These are phyloP conservation scores for Magnaporthales sp. DNA, from an alignment of 2,329 filamentous ascomycete species.

Conservation along the genomic window DNA sequence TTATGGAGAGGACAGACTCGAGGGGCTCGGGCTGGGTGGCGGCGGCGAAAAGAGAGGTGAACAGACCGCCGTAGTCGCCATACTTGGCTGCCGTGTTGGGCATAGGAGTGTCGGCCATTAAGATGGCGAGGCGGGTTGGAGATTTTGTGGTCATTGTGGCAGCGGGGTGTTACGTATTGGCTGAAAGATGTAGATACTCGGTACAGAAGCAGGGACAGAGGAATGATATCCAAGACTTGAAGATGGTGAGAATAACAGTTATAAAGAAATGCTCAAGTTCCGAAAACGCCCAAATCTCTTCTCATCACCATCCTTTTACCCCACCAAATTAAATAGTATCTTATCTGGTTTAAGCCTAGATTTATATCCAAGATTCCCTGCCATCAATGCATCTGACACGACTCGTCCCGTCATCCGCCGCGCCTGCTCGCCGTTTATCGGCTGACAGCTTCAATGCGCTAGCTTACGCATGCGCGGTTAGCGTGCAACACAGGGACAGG, in stretches of 20 bases:
- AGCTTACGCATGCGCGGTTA: background rate
- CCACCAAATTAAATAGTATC: background rate
- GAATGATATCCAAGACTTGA: background rate
- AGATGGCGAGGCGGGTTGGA: constrained; percentile 63
- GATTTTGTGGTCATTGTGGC: constrained; percentile 16
- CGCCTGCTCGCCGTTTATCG: background rate
- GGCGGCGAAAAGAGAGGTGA: constrained; percentile 49
- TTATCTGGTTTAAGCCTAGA: background rate
- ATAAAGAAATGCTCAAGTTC: background rate
- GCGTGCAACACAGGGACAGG: background rate
- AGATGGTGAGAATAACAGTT: background rate
- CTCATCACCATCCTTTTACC: background rate
- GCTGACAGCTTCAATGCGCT: background rate
- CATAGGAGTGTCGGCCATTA: constrained; percentile 78
- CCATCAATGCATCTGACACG: background rate
- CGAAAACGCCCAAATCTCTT: background rate
- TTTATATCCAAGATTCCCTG: background rate
- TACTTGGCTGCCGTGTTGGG: constrained; percentile 55
- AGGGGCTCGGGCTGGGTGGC: constrained; percentile 38
- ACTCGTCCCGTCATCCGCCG: background rate
- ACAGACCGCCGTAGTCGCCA: constrained; percentile 65
- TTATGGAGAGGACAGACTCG: constrained; percentile 44
- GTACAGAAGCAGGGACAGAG: background rate
- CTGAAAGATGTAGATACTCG: background rate
- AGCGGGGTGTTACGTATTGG: background rate